Conservation (phyloP, 2,329 filamentous ascomycete genomes). For the Cytospora piceicola region DNA sequence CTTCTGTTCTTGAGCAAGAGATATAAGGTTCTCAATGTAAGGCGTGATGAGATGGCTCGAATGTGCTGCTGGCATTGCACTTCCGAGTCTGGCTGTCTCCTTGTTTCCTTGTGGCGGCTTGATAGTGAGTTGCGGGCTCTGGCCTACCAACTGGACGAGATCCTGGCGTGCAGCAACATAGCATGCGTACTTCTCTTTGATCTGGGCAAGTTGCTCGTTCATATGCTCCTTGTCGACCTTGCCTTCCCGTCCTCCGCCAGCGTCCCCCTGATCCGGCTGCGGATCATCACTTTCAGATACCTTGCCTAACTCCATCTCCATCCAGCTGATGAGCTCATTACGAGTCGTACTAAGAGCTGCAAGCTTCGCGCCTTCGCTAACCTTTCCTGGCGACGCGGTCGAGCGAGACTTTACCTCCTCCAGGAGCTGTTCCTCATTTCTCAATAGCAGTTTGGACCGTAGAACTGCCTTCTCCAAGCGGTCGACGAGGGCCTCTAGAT, state of each 20-base stretch:
- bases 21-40: conserved; percentile 58
- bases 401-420: conserved; percentile 49
- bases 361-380: conserved; percentile 47
- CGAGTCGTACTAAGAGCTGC: conserved; percentile 60
- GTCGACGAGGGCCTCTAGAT: conserved; percentile 53
- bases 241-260: conserved; percentile 12
- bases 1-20: conserved; percentile 60
- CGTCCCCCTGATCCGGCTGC: conserved; percentile 33
- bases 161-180: conserved; percentile 56
- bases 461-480: conserved; percentile 63
- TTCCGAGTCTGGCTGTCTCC: too few species aligned
- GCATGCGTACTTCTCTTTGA: conserved; percentile 57
- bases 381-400: conserved; percentile 42
- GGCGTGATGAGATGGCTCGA: conserved; percentile 55
- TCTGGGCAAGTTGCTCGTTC: conserved; percentile 47
- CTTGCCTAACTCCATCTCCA: conserved; percentile 63
- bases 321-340: conserved; percentile 66
- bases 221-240: conserved; percentile 38
- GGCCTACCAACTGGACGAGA: conserved; percentile 49
- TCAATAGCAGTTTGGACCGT: conserved; percentile 59
- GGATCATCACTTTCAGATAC: conserved; percentile 43
- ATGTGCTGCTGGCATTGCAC: conserved; percentile 33
- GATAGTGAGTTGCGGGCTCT: conserved; percentile 39
- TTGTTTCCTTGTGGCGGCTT: conserved; percentile 30
- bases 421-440: conserved; percentile 60